A percentile compares a stretch with the other conserved stretches of the same genome.
Conservation (phyloP, 1,139 yeast species). For the Taiozyma sp. region DNA sequence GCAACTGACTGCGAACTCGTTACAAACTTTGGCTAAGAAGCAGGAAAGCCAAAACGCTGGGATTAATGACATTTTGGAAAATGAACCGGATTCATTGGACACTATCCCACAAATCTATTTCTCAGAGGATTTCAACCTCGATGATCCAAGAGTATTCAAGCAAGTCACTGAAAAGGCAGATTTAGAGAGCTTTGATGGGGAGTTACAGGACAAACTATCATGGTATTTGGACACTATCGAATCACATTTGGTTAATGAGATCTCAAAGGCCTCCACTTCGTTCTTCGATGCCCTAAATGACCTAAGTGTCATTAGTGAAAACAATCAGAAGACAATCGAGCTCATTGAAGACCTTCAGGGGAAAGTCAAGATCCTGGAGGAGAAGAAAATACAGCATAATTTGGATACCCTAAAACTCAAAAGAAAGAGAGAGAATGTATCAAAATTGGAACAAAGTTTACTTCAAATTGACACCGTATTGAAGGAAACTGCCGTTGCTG, state of each 20-base stretch:
- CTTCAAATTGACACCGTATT: constrained; percentile 56
- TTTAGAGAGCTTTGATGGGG: constrained; percentile 28
- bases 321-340: constrained; percentile 48
- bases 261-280: constrained; percentile 77
- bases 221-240: constrained; percentile 85
- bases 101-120: constrained; percentile 68
- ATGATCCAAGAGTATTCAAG: constrained; percentile 82
- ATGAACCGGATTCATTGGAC: constrained; percentile 12
- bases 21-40: constrained; percentile 25
- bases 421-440: constrained; percentile 55
- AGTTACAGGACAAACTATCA: constrained; percentile 77
- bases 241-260: constrained; percentile 72
- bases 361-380: constrained; percentile 40
- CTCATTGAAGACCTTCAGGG: constrained; percentile 42
- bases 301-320: constrained; percentile 51
- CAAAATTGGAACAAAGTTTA: constrained; percentile 56
- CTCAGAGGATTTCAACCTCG: constrained; percentile 67
- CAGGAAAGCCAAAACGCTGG: constrained; percentile 25
- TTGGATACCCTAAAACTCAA: constrained; percentile 47
- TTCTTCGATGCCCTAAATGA: constrained; percentile 85
- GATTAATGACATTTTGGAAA: constrained; percentile 11
- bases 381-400: constrained; percentile 48
- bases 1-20: constrained; percentile 37
- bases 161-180: constrained; percentile 58
- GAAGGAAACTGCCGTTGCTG: constrained; percentile 49